phyloP scores from a whole-genome alignment of 306 rosid genomes.

The Lotus japonicus region DNA sequence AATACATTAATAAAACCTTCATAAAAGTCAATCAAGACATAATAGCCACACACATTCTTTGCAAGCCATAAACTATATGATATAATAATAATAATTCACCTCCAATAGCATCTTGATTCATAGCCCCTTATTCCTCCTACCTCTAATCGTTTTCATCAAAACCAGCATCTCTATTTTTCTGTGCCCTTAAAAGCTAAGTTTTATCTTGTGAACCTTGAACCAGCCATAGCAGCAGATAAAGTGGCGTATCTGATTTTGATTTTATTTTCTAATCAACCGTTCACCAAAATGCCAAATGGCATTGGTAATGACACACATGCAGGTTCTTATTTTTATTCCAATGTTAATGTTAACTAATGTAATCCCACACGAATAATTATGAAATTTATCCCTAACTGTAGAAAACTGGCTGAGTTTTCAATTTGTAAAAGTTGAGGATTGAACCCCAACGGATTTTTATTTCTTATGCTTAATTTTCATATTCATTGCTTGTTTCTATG shows the following conservation, averaged over 20 bases:
- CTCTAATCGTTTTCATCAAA: background rate
- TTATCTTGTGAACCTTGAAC: background rate
- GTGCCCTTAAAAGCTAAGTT: background rate
- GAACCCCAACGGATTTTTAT: too few relatives aligned
- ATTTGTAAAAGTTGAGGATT: too few relatives aligned
- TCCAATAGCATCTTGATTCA: background rate
- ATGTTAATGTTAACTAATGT: too few relatives aligned
- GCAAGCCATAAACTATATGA: background rate
- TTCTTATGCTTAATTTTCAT: background rate
- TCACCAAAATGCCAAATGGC: background rate
- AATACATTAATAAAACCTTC: background rate
- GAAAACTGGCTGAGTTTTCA: too few relatives aligned
- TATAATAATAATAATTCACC: background rate
- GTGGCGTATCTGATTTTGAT: background rate
- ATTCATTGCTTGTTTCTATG: background rate
- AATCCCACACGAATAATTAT: too few relatives aligned
- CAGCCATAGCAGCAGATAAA: background rate
- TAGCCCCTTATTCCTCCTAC: background rate
- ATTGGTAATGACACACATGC: background rate
- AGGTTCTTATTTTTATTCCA: too few relatives aligned
- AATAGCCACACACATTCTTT: conserved; percentile 6
- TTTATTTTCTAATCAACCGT: too few relatives aligned
- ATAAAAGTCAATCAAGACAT: conserved; percentile 8
- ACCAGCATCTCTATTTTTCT: background rate
- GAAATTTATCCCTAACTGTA: too few relatives aligned